These are phyloP conservation scores for Begonia loranthoides DNA, from an alignment of 306 rosid species.

Conservation along the genomic window DNA sequence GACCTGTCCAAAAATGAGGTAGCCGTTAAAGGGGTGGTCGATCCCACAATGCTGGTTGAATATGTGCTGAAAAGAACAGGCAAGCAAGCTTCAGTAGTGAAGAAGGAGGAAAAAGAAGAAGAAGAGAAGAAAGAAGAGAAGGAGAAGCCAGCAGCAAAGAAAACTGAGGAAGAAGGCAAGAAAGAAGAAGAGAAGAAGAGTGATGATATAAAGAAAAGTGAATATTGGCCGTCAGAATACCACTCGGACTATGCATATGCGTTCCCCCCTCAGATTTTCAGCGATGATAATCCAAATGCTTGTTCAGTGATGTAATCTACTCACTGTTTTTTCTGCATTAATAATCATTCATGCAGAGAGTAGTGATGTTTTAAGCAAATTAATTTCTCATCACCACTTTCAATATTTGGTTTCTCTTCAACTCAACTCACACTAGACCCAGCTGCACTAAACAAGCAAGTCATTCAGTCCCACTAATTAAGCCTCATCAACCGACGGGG, in stretches of 20 bases:
- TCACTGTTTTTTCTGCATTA: too few relatives aligned
- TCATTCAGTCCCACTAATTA: too few relatives aligned
- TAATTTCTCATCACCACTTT: too few relatives aligned
- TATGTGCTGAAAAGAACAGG: constrained; percentile 53
- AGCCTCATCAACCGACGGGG: too few relatives aligned
- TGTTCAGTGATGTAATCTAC: constrained; percentile 50
- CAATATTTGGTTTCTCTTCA: too few relatives aligned
- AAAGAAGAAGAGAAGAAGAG: constrained; percentile 29
- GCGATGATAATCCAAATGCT: constrained; percentile 80
- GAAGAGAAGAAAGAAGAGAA: constrained; percentile 19
- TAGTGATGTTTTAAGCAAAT: too few relatives aligned
- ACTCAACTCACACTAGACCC: too few relatives aligned
- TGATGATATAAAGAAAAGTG: constrained; percentile 38
- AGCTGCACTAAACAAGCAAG: too few relatives aligned
- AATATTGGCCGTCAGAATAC: constrained; percentile 44
- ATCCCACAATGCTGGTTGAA: constrained; percentile 44
- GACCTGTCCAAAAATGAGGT: constrained; percentile 48
- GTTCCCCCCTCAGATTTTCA: constrained; percentile 37
- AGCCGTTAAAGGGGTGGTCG: constrained; percentile 52
- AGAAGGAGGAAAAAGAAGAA: constrained; percentile 4
- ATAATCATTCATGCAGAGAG: too few relatives aligned
- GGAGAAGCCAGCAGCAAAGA: constrained; percentile 15
- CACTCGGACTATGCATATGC: constrained; percentile 33
- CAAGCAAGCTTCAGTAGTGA: constrained; percentile 49
- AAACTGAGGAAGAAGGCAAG: constrained; percentile 19